Evolutionary conservation across 495 filamentous ascomycete species (phyloP), one percentile per base, ranked within the genome.

Genomic region (Hamigera avellanea): DNA sequence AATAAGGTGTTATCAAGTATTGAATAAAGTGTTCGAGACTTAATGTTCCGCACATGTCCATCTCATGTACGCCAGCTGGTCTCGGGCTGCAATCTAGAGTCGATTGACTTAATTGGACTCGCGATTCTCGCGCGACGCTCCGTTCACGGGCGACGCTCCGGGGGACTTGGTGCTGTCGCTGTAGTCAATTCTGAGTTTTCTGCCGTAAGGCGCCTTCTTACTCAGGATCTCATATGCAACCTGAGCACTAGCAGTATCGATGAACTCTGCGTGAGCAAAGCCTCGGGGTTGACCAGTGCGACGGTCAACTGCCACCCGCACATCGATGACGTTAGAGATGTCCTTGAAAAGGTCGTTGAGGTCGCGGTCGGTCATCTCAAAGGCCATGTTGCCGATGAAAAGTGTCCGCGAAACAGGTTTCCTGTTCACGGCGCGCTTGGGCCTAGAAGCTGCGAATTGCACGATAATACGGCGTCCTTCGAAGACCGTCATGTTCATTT

Each of bases 231-330:
- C 69, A 44, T 54, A 61, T 0, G 72, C 88, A 17, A 50, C 55
- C 29, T 54, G 40, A 8, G 89, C 86, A 27, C 69, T 72, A 36
- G 70, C 57, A 8, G 79, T 44, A 48, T 83, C 73, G 14, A 67
- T 39, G 53, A 98, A 98, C 48, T 95, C 89, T 14, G 78, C 83
- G 53, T 96, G 91, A 8, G 79, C 81, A 50, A 94, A 98, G 32
- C 91, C 91, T 45, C 84, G 73, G 13, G 83, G 84, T 56, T 84
- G 78, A 10, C 91, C 89, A 4, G 87, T 89, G 16, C 80, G 73
- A 36, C 86, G 74, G 57, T 98, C 91, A 43, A 95, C 82, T 26
- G 91, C 82, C 21, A 98, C 78, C 31, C 91, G 76, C 21, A 98
- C 77, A 46, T 95, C 88, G 37, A 71, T 57, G 15, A 91, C 69